Evolutionary conservation across 2,329 filamentous ascomycete genomes (phyloP), one percentile per base, ranked within the genome.

Genomic region (Monosporascus sp.): DNA sequence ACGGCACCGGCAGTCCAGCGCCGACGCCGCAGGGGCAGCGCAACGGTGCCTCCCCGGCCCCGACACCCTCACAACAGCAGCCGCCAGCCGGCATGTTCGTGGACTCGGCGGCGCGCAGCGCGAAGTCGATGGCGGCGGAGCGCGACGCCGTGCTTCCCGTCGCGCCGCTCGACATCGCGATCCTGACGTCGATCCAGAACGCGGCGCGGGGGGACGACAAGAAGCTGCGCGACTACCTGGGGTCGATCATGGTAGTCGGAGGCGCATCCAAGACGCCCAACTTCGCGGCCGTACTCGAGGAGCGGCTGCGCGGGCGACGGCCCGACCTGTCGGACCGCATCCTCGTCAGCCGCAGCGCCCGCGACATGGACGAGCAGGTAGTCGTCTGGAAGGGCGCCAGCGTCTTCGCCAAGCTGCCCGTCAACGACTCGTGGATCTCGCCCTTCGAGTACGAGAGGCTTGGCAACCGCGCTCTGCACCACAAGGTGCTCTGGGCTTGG

Each of bases 341-440:
- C 57, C 71, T 85, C 24, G 83, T 86, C 50, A 84, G 82, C 56
- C 76, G 79, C 56, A 94, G 79, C 79, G 94, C 94, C 0, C 80
- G 93, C 63, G 94, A 99, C 63, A 87, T 99, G 75, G 94, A 99
- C 72, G 91, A 94, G 55, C 91, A 97, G 72, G 92, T 97, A n/a
- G 88, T 97, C 51, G 86, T 87, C 8, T 99, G 94, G 94, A 99
- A 99, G 79, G 94, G 94, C 4, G 94, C 90, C 1, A 96, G 91
- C 68, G 92, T 99, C 17, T 99, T 97, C 76, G 92, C 91, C 3
- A 91, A 96, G 74, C 75, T 97, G 62, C 82, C 86, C 46, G 92
- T 91, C 17, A 97, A 97, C 72, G 94, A 99, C 70, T 94, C 88
- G 64, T 99, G 94, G 94, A 90, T 97, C 65, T 88, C 87, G 16